Percentiles rank a stretch among this genome's conserved stretches.
phyloP scores from a whole-genome alignment of 257 asterid genomes.

The Linaria vulgaris region DNA sequence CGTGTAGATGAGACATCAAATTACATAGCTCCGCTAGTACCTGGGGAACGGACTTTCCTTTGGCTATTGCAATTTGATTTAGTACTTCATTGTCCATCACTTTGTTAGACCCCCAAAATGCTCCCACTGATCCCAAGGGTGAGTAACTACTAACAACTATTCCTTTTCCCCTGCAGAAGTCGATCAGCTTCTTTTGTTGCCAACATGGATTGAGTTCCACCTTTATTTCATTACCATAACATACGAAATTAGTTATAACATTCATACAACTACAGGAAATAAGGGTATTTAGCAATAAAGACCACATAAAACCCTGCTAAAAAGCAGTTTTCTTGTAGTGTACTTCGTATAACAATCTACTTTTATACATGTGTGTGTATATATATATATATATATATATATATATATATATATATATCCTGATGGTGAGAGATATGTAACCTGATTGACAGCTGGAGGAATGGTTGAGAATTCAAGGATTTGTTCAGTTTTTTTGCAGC shows the following conservation, averaged over 20 bases:
- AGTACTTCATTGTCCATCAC: conserved; percentile 22
- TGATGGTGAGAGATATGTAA: too few relatives aligned
- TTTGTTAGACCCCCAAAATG: conserved; percentile 25
- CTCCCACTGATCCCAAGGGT: conserved; percentile 22
- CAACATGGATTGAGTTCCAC: conserved; percentile 26
- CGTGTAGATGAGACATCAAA: too few relatives aligned
- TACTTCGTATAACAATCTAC: too few relatives aligned
- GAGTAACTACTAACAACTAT: conserved; percentile 18
- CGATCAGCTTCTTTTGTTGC: conserved; percentile 24
- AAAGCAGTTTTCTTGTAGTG: too few relatives aligned
- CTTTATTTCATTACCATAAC: not conserved
- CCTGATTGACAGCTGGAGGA: conserved; percentile 30
- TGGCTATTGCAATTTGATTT: conserved; percentile 22
- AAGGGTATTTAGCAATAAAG: too few relatives aligned
- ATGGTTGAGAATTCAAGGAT: conserved; percentile 27
- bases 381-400: too few relatives aligned
- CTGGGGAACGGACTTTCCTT: conserved; percentile 22
- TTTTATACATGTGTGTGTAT: too few relatives aligned
- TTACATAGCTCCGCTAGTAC: not conserved
- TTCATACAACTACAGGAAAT: not conserved
- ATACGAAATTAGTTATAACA: not conserved
- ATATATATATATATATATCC: too few relatives aligned
- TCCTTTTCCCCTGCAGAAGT: conserved; percentile 20
- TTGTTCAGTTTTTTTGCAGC: conserved; percentile 37
- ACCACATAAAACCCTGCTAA: too few relatives aligned